Evolutionary conservation across 1,284 basidiomycete species (phyloP).

Genomic region (Mycena sp.): DNA sequence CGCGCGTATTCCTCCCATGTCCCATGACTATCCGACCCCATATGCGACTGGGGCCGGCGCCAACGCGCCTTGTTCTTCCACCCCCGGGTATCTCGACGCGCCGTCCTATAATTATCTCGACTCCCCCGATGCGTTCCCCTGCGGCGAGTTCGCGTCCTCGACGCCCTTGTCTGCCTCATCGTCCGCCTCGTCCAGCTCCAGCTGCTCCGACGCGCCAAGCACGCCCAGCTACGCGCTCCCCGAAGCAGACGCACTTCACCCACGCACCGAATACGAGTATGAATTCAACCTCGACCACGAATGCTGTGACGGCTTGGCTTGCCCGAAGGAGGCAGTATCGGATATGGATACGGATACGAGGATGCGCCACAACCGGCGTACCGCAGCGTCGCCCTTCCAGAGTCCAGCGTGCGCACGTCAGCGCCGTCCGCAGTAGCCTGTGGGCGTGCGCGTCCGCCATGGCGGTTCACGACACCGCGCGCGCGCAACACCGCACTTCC

Average conservation of each 20-base stretch:
- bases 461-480: too few relatives aligned
- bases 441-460: constrained; percentile 14
- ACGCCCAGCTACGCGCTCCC: constrained; percentile 18
- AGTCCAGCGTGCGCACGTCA: constrained; percentile 6
- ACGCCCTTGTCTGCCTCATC: constrained; percentile 17
- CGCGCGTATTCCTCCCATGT: constrained; percentile 1
- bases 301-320: constrained; percentile 1
- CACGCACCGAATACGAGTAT: too few relatives aligned
- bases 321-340: background rate
- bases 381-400: background rate
- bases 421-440: constrained; percentile 5
- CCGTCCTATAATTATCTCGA: constrained; percentile 16
- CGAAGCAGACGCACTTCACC: too few relatives aligned
- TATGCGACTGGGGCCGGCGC: constrained; percentile 12
- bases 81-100: background rate
- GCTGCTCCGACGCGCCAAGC: constrained; percentile 25
- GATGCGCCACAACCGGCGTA: constrained; percentile 17
- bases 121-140: constrained; percentile 14
- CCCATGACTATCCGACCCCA: constrained; percentile 10
- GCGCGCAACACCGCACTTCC: too few relatives aligned
- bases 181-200: constrained; percentile 23
- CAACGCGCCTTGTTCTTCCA: constrained; percentile 1
- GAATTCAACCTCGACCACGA: too few relatives aligned
- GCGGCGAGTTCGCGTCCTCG: constrained; percentile 10
- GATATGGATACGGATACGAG: constrained; percentile 15